Evolutionary conservation across 2,329 filamentous ascomycete species (phyloP), one percentile per base, ranked within the genome.

Genomic region (Aspergillus udagawae): DNA sequence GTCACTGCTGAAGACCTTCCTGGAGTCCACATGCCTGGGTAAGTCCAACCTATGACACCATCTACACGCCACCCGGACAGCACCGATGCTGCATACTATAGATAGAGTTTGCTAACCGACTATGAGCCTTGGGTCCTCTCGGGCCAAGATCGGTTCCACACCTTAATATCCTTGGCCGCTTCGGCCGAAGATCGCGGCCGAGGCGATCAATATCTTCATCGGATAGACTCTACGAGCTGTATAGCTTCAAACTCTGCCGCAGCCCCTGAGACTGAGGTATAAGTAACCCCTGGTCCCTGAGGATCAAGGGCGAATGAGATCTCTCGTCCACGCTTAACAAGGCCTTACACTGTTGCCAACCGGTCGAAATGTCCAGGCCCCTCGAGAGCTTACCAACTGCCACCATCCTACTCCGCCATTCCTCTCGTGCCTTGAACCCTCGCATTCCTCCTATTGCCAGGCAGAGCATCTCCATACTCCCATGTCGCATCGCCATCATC

Each of bases 371-470:
- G 55, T 44, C 58, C 23, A 51, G 50, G 27, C 20, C 55, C 14
- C n/a, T 53, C 52, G 55, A 57, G 25, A 42, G 45, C 12, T 5
- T 56, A 6, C 49, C 49, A 10, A 55, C 53, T 20, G 47, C 56
- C 17, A 42, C 41, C 48, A 45, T 42, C 28, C 28, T 55, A 17
- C 44, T 58, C 50, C 55, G 56, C 7, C 56, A 57, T 38, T 44
- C 57, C 35, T 41, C 60, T 12, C 61, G 54, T 52, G 48, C 54
- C 17, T 35, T 35, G 17, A 63, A 59, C 59, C 52, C 52, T 6
- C 62, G 62, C 7, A 53, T 65, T 28, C 63, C 62, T 10, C 59
- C 63, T 1, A 63, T 61, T 10, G 60, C 57, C 1, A 56, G 51
- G n/a, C 60, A 54, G 29, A 58, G 50, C 14, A 27, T 44, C 20